phyloP scores from a whole-genome alignment of 345 rosid species.

The Chamaenerion angustifolium region DNA sequence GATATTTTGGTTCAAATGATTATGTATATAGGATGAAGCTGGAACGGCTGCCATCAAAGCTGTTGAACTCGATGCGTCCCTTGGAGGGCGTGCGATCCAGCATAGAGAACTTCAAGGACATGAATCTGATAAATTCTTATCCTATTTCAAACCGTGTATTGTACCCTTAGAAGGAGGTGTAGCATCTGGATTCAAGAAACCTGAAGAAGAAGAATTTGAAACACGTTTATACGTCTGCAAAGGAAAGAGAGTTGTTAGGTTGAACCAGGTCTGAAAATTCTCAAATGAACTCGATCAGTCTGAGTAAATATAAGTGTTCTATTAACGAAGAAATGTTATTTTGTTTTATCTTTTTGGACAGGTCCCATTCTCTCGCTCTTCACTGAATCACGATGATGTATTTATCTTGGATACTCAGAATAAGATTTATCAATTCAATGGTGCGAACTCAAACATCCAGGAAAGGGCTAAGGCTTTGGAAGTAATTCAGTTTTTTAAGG shows the following conservation, averaged over 20 bases:
- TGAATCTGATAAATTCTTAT: slow-evolving; percentile 94
- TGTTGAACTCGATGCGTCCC: slow-evolving; percentile 86
- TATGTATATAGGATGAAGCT: slow-evolving; percentile 69
- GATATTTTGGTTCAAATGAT: slow-evolving; percentile 1
- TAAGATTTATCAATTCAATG: slow-evolving; percentile 96
- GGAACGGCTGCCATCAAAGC: slow-evolving; percentile 97
- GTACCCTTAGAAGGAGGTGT: slow-evolving; percentile 95
- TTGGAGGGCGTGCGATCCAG: slow-evolving; percentile 99
- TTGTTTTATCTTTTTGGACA: slow-evolving; percentile 19
- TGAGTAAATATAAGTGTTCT: neutral
- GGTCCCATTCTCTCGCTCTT: slow-evolving; percentile 93
- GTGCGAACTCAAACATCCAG: slow-evolving; percentile 92
- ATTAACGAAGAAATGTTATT: slow-evolving; percentile 7
- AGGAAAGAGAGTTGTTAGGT: slow-evolving; percentile 79
- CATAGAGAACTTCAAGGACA: slow-evolving; percentile 95
- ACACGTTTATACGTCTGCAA: slow-evolving; percentile 70
- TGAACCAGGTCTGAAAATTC: slow-evolving; percentile 72
- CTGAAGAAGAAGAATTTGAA: slow-evolving; percentile 84
- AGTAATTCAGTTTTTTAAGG: slow-evolving; percentile 87
- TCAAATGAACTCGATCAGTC: neutral
- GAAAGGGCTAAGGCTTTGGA: slow-evolving; percentile 96
- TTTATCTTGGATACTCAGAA: slow-evolving; percentile 74
- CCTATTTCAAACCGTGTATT: slow-evolving; percentile 93
- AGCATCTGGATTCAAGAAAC: slow-evolving; percentile 79
- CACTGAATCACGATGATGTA: slow-evolving; percentile 95